Conservation (phyloP, 495 filamentous ascomycete genomes). For the Rhypophila decipiens region DNA sequence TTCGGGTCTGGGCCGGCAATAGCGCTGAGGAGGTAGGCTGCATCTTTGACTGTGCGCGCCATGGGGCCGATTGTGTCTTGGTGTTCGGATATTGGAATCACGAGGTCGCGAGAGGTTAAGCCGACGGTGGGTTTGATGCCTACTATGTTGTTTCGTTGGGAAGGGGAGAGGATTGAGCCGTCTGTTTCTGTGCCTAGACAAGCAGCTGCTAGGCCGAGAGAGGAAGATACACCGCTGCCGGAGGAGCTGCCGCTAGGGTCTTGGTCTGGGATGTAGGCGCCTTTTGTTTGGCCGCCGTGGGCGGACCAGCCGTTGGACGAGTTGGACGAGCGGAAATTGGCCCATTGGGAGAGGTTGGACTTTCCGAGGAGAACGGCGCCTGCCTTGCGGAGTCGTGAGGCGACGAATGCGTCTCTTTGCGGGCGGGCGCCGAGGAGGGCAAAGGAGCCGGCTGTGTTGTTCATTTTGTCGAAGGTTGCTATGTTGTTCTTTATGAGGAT, state of each 20-base stretch:
- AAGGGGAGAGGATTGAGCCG: conserved; percentile 33
- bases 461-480: conserved; percentile 18
- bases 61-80: conserved; percentile 64
- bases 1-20: conserved; percentile 50
- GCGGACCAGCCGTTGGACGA: conserved; percentile 34
- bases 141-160: conserved; percentile 36
- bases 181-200: conserved; percentile 31
- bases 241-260: conserved; percentile 26
- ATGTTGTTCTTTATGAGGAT: conserved; percentile 36
- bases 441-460: conserved; percentile 42
- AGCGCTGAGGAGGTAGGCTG: conserved; percentile 55
- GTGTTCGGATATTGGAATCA: conserved; percentile 55
- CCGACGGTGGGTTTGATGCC: conserved; percentile 65
- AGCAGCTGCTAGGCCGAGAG: conserved; percentile 24
- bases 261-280: conserved; percentile 28
- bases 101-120: conserved; percentile 52
- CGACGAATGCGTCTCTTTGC: conserved; percentile 35
- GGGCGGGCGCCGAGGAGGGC: conserved; percentile 41
- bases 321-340: conserved; percentile 26
- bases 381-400: conserved; percentile 35
- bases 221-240: conserved; percentile 25
- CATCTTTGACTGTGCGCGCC: conserved; percentile 58
- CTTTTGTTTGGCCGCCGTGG: conserved; percentile 11
- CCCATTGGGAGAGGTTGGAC: conserved; percentile 35
- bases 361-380: conserved; percentile 43